Conservation (phyloP, 2,329 filamentous ascomycete species). For the Colletotrichum cordylinicola region DNA sequence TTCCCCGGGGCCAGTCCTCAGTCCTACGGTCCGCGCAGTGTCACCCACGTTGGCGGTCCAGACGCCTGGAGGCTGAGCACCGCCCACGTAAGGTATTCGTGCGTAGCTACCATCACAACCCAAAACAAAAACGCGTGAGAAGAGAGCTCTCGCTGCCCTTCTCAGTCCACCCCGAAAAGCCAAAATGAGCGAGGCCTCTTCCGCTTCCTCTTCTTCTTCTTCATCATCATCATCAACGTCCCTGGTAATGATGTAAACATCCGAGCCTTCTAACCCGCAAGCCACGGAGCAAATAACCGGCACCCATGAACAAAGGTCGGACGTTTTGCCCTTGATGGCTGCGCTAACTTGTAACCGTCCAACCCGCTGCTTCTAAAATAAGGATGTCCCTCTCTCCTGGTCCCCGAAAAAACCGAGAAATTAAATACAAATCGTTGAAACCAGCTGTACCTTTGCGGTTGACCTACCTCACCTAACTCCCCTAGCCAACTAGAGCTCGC, state of each 20-base stretch:
- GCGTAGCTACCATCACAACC: neutral
- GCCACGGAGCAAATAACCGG: neutral
- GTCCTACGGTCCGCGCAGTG: neutral
- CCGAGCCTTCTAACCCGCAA: neutral
- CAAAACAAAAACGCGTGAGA: neutral
- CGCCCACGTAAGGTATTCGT: neutral
- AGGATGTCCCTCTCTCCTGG: neutral
- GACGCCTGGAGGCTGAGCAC: neutral
- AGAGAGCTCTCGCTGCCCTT: neutral
- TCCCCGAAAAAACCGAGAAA: neutral
- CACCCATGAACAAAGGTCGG: neutral
- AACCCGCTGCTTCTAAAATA: conserved; percentile 8
- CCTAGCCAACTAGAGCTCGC: neutral
- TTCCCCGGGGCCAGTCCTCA: neutral
- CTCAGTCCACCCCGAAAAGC: neutral
- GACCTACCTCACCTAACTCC: neutral
- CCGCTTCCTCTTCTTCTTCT: neutral
- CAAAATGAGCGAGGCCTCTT: neutral
- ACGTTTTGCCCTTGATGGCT: neutral
- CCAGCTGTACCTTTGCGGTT: neutral
- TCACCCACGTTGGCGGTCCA: neutral
- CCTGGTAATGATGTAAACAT: neutral
- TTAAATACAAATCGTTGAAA: neutral
- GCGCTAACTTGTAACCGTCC: neutral
- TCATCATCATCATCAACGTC: neutral